These are phyloP conservation scores for Globisporangium polare DNA, from an alignment of 352 stramenopile genomes.

Conservation along the genomic window DNA sequence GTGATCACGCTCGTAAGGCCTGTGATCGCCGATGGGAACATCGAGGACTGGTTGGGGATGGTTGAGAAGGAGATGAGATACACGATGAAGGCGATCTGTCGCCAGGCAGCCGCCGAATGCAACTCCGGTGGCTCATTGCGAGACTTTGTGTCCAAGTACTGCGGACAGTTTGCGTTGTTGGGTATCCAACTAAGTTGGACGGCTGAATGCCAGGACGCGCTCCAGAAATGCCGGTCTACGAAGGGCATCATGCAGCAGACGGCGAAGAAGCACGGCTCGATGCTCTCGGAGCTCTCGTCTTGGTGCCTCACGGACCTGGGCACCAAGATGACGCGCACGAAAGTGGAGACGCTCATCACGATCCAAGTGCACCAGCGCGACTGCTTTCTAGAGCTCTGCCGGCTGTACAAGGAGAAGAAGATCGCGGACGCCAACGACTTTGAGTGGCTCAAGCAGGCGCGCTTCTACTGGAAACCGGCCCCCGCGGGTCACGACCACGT, in stretches of 20 bases:
- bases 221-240: constrained; percentile 70
- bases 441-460: constrained; percentile 80
- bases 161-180: constrained; percentile 66
- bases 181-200: constrained; percentile 82
- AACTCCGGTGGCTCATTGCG: constrained; percentile 31
- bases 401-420: constrained; percentile 80
- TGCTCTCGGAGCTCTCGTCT: constrained; percentile 86
- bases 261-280: constrained; percentile 66
- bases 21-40: constrained; percentile 69
- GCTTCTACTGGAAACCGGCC: constrained; percentile 66
- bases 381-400: constrained; percentile 62
- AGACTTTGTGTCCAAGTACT: constrained; percentile 74
- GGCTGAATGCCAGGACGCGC: constrained; percentile 61
- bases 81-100: constrained; percentile 64
- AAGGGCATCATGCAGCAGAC: constrained; percentile 88
- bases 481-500: constrained; percentile 77
- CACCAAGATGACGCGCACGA: constrained; percentile 89
- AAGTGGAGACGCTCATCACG: constrained; percentile 93
- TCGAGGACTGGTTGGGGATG: constrained; percentile 77
- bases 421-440: constrained; percentile 73
- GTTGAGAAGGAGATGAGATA: constrained; percentile 69
- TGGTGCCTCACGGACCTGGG: constrained; percentile 90
- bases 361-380: constrained; percentile 91
- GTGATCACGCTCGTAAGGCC: constrained; percentile 51
- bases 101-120: constrained; percentile 55